These are phyloP conservation scores for Fusarium sp. DNA, from an alignment of 2,329 filamentous ascomycete species.

Conservation along the genomic window DNA sequence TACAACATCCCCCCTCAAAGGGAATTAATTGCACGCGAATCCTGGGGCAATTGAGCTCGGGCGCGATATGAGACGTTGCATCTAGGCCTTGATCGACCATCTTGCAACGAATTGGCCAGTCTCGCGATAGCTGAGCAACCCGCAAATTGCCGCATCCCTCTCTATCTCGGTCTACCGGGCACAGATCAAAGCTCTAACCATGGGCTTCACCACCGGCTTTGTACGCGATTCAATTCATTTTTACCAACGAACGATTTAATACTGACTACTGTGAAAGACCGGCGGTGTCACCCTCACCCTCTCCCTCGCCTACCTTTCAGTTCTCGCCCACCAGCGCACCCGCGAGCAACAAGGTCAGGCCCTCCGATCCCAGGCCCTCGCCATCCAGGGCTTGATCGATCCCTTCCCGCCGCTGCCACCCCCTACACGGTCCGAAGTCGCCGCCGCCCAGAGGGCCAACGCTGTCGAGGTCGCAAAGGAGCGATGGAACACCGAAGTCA, in stretches of 20 bases:
- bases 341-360: slow-evolving; percentile 65
- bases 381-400: slow-evolving; percentile 62
- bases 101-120: slow-evolving; percentile 31
- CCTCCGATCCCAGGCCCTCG: slow-evolving; percentile 64
- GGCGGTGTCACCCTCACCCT: slow-evolving; percentile 79
- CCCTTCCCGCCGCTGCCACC: slow-evolving; percentile 57
- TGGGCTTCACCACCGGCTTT: slow-evolving; percentile 79
- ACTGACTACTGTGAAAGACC: slow-evolving; percentile 58
- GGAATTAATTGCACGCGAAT: slow-evolving; percentile 25
- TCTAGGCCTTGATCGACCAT: slow-evolving; percentile 36
- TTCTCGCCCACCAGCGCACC: slow-evolving; percentile 73
- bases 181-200: slow-evolving; percentile 49
- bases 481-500: slow-evolving; percentile 78
- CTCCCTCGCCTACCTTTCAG: slow-evolving; percentile 73
- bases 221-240: slow-evolving; percentile 57
- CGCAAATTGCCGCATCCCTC: slow-evolving; percentile 44
- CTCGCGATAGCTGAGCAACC: slow-evolving; percentile 23
- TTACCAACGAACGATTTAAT: neutral
- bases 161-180: slow-evolving; percentile 32
- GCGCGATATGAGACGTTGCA: slow-evolving; percentile 47
- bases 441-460: slow-evolving; percentile 60
- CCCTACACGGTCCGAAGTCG: slow-evolving; percentile 60
- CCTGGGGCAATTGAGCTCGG: slow-evolving; percentile 42
- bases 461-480: slow-evolving; percentile 75
- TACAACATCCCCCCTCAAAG: slow-evolving; percentile 25